phyloP scores from a whole-genome alignment of 2,329 filamentous ascomycete species.

The Chalara sp. region DNA sequence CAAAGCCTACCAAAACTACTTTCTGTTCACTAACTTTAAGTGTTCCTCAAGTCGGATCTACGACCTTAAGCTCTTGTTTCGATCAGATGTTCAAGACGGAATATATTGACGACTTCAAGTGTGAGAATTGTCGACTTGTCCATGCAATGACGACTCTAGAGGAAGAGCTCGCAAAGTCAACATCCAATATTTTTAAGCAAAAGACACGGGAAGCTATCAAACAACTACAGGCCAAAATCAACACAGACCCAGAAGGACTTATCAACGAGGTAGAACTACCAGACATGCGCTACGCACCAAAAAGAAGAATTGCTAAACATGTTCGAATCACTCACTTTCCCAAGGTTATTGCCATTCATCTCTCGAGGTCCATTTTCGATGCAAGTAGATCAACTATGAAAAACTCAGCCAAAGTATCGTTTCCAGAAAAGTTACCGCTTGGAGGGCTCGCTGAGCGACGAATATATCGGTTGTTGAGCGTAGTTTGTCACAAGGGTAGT shows the following conservation, averaged over 20 bases:
- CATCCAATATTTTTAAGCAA: conserved; percentile 42
- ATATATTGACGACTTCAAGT: conserved; percentile 94
- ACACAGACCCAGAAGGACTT: conserved; percentile 73
- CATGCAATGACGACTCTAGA: conserved; percentile 65
- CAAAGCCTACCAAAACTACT: conserved; percentile 72
- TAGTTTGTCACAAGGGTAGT: conserved; percentile 91
- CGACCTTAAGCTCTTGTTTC: conserved; percentile 80
- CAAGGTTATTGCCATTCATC: conserved; percentile 82
- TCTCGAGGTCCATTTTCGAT: conserved; percentile 91
- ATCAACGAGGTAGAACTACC: conserved; percentile 70
- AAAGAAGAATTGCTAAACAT: conserved; percentile 78
- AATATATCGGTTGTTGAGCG: conserved; percentile 76
- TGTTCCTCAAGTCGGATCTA: conserved; percentile 77
- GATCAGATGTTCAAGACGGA: conserved; percentile 93
- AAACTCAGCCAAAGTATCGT: conserved; percentile 89
- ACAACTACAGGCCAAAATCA: conserved; percentile 62
- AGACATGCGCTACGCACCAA: conserved; percentile 66
- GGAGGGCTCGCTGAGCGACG: conserved; percentile 72
- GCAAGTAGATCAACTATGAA: conserved; percentile 69
- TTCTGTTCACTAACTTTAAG: conserved; percentile 92
- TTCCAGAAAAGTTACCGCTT: conserved; percentile 78
- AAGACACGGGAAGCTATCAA: conserved; percentile 52
- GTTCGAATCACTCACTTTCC: conserved; percentile 84
- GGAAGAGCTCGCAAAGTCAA: conserved; percentile 47
- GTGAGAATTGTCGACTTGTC: conserved; percentile 83